phyloP scores from a whole-genome alignment of 768 basidiomycete species.

The Lactarius sp. region DNA sequence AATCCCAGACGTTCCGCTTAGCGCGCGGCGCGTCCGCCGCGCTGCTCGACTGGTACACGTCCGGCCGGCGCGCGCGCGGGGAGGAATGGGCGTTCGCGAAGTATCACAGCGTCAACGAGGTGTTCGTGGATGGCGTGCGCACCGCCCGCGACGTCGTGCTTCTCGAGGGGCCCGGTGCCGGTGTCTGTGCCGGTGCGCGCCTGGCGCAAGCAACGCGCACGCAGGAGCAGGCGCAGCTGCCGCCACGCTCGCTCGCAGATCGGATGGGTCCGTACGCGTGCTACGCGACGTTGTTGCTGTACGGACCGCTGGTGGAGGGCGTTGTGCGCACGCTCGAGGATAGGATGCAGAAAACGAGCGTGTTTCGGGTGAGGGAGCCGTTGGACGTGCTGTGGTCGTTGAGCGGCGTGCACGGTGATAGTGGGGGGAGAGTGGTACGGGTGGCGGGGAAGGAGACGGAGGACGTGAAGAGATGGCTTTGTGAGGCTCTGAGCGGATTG shows the following conservation, averaged over 20 bases:
- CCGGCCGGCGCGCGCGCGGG: slow-evolving; percentile 74
- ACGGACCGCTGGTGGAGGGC: slow-evolving; percentile 55
- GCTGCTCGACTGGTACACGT: slow-evolving; percentile 88
- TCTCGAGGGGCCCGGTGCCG: slow-evolving; percentile 42
- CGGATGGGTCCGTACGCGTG: slow-evolving; percentile 79
- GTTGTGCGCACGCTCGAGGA: slow-evolving; percentile 46
- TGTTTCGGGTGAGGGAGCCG: slow-evolving; percentile 54
- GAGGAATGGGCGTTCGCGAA: slow-evolving; percentile 88
- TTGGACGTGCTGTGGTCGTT: slow-evolving; percentile 78
- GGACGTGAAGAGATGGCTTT: slow-evolving; percentile 65
- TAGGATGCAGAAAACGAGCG: slow-evolving; percentile 49
- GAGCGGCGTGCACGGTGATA: slow-evolving; percentile 47
- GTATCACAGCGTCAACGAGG: slow-evolving; percentile 83
- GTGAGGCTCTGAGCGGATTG: slow-evolving; percentile 45
- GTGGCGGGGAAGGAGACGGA: slow-evolving; percentile 76
- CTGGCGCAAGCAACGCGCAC: neutral
- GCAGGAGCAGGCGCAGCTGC: slow-evolving; percentile 28
- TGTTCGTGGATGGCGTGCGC: slow-evolving; percentile 59
- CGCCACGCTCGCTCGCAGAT: slow-evolving; percentile 48
- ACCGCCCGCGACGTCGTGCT: slow-evolving; percentile 75
- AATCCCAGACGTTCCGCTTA: slow-evolving; percentile 75
- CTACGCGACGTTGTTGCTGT: slow-evolving; percentile 82
- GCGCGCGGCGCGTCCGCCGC: slow-evolving; percentile 56
- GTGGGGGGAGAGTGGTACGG: slow-evolving; percentile 56
- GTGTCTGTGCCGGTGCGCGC: neutral